Conservation (phyloP, 768 basidiomycete genomes). For the Ramaria sp. region DNA sequence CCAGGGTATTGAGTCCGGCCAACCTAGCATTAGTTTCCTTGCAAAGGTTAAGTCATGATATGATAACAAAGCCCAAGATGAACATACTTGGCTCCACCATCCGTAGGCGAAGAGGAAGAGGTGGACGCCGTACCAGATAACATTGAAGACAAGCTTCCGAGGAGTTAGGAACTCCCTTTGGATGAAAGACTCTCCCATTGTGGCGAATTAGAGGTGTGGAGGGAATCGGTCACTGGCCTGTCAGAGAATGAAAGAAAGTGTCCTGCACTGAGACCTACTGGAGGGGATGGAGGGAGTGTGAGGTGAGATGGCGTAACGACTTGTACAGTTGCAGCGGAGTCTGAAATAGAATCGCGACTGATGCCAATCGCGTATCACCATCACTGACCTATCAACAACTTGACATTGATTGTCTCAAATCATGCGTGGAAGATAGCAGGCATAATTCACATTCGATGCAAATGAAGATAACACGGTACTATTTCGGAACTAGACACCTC, state of each 20-base stretch:
- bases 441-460: too few relatives aligned
- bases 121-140: slow-evolving; percentile 75
- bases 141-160: slow-evolving; percentile 59
- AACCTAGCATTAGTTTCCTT: slow-evolving; percentile 55
- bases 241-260: slow-evolving; percentile 15
- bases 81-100: slow-evolving; percentile 72
- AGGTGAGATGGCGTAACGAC: background rate
- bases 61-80: background rate
- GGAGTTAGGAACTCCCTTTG: slow-evolving; percentile 54
- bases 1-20: slow-evolving; percentile 66
- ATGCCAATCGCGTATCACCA: too few relatives aligned
- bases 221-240: slow-evolving; percentile 21
- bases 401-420: too few relatives aligned
- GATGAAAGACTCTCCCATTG: slow-evolving; percentile 66
- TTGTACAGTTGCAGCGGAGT: background rate
- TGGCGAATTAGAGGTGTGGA: slow-evolving; percentile 7
- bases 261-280: background rate
- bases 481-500: background rate
- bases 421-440: too few relatives aligned
- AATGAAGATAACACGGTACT: too few relatives aligned
- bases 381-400: too few relatives aligned
- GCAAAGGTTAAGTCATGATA: background rate
- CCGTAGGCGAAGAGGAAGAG: slow-evolving; percentile 69
- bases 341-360: background rate
- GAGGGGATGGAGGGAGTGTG: background rate